Percentiles rank a stretch among this genome's conserved stretches.
Evolutionary conservation across 352 stramenopile genomes (phyloP).

Genomic region (Globisporangium emineosum): DNA sequence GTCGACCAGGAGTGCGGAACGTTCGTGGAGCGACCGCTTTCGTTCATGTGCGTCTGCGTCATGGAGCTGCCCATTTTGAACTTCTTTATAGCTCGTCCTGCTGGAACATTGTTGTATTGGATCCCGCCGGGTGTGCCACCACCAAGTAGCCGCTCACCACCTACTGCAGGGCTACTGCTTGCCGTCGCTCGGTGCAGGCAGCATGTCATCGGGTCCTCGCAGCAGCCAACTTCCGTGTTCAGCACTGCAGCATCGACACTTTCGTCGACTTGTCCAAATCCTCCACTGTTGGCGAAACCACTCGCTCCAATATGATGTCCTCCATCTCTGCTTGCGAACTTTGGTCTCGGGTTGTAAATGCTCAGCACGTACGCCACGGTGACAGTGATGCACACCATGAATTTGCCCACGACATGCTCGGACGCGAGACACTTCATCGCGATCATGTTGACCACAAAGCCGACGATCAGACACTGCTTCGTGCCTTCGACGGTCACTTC

Average conservation of each 20-base stretch:
- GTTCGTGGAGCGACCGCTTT: constrained; percentile 44
- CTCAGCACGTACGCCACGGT: constrained; percentile 42
- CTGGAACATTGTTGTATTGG: background rate
- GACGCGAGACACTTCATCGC: constrained; percentile 57
- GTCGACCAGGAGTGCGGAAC: constrained; percentile 52
- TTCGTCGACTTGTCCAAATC: background rate
- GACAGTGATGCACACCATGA: constrained; percentile 53
- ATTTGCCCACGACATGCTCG: constrained; percentile 68
- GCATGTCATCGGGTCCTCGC: constrained; percentile 39
- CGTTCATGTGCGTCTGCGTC: constrained; percentile 41
- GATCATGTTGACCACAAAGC: constrained; percentile 77
- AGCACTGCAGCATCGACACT: constrained; percentile 18
- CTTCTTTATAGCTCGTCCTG: constrained; percentile 28
- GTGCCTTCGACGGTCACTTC: constrained; percentile 56
- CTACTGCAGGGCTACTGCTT: background rate
- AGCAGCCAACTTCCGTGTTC: constrained; percentile 29
- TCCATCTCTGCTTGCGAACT: background rate
- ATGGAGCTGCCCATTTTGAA: constrained; percentile 61
- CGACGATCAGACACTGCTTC: constrained; percentile 72
- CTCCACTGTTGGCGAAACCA: no score
- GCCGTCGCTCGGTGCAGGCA: constrained; percentile 42
- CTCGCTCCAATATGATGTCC: constrained; percentile 3
- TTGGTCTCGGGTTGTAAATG: constrained; percentile 49
- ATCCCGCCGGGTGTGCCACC: background rate
- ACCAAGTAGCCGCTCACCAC: background rate